phyloP scores from a whole-genome alignment of 2,329 filamentous ascomycete genomes.

The Trichoderma polysporum region DNA sequence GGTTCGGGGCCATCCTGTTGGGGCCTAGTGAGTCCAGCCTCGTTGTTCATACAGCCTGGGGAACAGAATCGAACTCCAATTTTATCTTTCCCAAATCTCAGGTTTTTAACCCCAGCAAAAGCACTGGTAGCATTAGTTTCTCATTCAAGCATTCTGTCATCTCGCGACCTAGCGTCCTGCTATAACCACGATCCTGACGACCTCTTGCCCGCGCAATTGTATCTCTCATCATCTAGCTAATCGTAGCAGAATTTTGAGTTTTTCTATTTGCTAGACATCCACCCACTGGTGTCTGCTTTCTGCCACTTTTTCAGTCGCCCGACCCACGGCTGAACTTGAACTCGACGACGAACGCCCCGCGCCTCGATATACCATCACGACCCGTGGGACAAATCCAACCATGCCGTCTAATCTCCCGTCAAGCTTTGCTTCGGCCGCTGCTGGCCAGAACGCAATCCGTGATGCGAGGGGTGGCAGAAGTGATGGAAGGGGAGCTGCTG shows the following conservation, averaged over 20 bases:
- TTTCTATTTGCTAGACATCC: conserved; percentile 3
- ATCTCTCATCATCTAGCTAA: conserved; percentile 1
- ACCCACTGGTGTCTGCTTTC: conserved; percentile 17
- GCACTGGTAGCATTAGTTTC: conserved; percentile 20
- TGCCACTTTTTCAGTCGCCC: conserved; percentile 8
- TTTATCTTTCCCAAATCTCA: conserved; percentile 35
- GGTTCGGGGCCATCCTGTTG: conserved; percentile 28
- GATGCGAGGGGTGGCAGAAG: conserved; percentile 59
- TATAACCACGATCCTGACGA: conserved; percentile 15
- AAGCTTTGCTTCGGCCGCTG: conserved; percentile 81
- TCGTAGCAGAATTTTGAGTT: conserved; percentile 7
- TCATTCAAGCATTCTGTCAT: conserved; percentile 23
- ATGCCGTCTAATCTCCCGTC: conserved; percentile 77
- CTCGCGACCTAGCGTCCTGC: conserved; percentile 23
- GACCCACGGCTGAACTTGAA: conserved; percentile 8
- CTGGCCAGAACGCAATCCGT: conserved; percentile 67
- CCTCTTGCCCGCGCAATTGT: conserved; percentile 15
- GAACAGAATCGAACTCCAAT: conserved; percentile 31
- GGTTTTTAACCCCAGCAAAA: conserved; percentile 34
- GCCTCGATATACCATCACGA: conserved; percentile 9
- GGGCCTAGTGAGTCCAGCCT: conserved; percentile 25
- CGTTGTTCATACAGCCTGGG: conserved; percentile 22
- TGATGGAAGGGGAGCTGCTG: conserved; percentile 55
- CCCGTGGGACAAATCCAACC: conserved; percentile 28
- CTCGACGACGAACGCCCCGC: conserved; percentile 19